A percentile compares a stretch with the other conserved stretches of the same genome.
Conservation (phyloP, 768 basidiomycete species). For the Boletus sensibilis region DNA sequence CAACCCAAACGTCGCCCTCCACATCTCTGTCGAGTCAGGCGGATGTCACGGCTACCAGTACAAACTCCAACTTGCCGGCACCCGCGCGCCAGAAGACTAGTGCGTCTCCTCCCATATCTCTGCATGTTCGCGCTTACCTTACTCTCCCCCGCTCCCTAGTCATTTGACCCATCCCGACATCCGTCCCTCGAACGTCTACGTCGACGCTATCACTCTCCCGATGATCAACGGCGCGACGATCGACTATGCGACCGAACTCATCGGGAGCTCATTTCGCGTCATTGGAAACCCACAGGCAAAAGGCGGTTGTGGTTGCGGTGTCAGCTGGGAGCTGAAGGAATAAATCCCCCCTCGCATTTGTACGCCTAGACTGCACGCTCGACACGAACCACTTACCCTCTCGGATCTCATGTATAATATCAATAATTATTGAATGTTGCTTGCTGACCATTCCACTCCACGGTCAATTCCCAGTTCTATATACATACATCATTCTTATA, state of each 20-base stretch:
- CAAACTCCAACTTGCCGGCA: constrained; percentile 77
- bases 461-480: too few relatives aligned
- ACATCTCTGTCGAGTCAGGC: constrained; percentile 87
- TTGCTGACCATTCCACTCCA: not conserved
- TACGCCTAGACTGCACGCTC: not conserved
- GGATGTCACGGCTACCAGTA: constrained; percentile 99
- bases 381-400: not conserved
- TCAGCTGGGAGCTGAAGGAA: constrained; percentile 70
- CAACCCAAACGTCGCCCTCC: constrained; percentile 62
- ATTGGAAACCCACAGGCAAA: constrained; percentile 87
- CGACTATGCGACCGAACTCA: constrained; percentile 91
- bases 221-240: constrained; percentile 87
- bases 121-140: not conserved
- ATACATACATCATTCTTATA: too few relatives aligned
- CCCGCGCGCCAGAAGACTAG: constrained; percentile 77
- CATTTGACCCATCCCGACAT: constrained; percentile 71
- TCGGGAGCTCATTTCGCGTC: constrained; percentile 87
- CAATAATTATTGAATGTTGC: not conserved
- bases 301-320: constrained; percentile 93
- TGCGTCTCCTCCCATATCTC: constrained; percentile 39
- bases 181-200: constrained; percentile 70
- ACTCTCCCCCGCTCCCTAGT: constrained; percentile 36
- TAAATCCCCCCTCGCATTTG: not conserved
- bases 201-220: constrained; percentile 83
- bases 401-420: not conserved